Percentiles rank a stretch among this genome's conserved stretches.
Evolutionary conservation across 2,329 filamentous ascomycete genomes (phyloP).

Genomic region (Pseudogymnoascus sp.): DNA sequence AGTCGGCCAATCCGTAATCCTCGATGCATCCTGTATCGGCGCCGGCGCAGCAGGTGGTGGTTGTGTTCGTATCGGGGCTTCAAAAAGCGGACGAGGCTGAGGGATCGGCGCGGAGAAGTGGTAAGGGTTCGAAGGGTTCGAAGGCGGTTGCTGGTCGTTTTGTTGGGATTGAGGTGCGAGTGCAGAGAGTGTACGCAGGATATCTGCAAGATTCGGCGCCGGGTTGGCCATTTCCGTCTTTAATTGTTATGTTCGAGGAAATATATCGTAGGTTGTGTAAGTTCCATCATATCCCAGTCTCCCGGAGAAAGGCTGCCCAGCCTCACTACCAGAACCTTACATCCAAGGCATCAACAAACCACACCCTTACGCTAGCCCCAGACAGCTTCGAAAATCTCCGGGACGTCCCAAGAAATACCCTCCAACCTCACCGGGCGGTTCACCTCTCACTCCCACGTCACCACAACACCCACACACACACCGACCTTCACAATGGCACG

Average conservation of each 20-base stretch:
- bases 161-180: constrained; percentile 21
- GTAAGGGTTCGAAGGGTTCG: neutral
- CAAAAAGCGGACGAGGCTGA: constrained; percentile 11
- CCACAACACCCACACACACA: neutral
- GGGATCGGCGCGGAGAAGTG: neutral
- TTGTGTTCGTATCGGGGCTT: neutral
- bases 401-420: constrained; percentile 12
- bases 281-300: too few relatives aligned
- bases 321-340: neutral
- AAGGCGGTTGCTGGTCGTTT: neutral
- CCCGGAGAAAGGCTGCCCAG: neutral
- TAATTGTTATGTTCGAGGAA: too few relatives aligned
- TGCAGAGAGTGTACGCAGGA: constrained; percentile 25
- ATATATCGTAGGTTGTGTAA: too few relatives aligned
- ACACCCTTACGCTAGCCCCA: neutral
- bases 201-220: constrained; percentile 27
- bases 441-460: neutral
- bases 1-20: constrained; percentile 39
- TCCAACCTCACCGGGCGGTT: neutral
- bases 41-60: constrained; percentile 9
- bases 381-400: neutral
- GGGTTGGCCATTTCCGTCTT: constrained; percentile 19
- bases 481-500: constrained; percentile 39
- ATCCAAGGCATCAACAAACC: neutral
- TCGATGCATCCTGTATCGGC: constrained; percentile 7